Evolutionary conservation across 2,329 filamentous ascomycete species (phyloP).

Genomic region (Penicillium fuscoglaucum): DNA sequence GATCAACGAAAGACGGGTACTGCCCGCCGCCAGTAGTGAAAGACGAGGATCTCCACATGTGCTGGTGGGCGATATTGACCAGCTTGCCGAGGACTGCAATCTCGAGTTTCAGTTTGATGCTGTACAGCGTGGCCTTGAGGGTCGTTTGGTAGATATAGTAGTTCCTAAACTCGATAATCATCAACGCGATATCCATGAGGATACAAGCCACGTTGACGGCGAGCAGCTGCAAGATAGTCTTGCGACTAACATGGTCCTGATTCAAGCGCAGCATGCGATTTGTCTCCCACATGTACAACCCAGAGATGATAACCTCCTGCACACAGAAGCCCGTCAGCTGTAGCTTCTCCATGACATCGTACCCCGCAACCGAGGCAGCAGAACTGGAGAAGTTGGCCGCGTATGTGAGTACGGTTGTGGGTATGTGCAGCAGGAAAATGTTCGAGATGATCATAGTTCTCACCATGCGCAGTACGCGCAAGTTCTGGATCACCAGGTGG

Average conservation of each 20-base stretch:
- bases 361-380: constrained; percentile 20
- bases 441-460: constrained; percentile 60
- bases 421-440: constrained; percentile 53
- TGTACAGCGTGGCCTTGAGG: constrained; percentile 39
- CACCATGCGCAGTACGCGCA: constrained; percentile 47
- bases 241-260: constrained; percentile 28
- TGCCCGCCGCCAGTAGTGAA: constrained; percentile 12
- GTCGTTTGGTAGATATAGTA: constrained; percentile 43
- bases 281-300: constrained; percentile 54
- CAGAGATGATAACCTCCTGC: constrained; percentile 48
- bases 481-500: constrained; percentile 56
- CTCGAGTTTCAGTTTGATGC: constrained; percentile 52
- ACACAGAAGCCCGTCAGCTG: constrained; percentile 44
- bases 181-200: constrained; percentile 47
- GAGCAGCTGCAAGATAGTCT: constrained; percentile 55
- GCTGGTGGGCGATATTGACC: constrained; percentile 35
- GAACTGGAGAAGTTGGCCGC: constrained; percentile 31
- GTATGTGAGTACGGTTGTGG: constrained; percentile 55
- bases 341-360: constrained; percentile 37
- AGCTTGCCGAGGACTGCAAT: constrained; percentile 54
- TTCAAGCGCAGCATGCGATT: constrained; percentile 38
- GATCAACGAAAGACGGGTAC: constrained; percentile 27
- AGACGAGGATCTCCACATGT: constrained; percentile 22
- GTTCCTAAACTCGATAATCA: constrained; percentile 43
- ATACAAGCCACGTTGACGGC: constrained; percentile 52